Percentiles rank a stretch among this genome's conserved stretches.
Conservation (phyloP, 2,329 filamentous ascomycete species). For the Epichloe coenophiala region DNA sequence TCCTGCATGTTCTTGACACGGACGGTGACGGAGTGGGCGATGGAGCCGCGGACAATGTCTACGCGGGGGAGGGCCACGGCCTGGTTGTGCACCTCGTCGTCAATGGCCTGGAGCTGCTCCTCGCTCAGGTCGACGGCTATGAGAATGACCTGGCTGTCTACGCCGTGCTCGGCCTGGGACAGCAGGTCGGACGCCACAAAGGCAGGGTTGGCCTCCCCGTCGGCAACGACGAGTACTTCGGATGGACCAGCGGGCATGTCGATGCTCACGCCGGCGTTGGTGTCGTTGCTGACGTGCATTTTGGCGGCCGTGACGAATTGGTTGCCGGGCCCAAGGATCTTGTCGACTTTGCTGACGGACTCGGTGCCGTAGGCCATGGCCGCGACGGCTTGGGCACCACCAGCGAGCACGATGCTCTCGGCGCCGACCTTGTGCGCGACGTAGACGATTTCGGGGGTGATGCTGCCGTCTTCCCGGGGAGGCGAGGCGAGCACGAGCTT, state of each 20-base stretch:
- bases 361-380: slow-evolving; percentile 97
- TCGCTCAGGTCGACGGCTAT: slow-evolving; percentile 73
- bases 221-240: slow-evolving; percentile 91
- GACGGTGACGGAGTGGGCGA: slow-evolving; percentile 84
- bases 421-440: slow-evolving; percentile 93
- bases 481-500: slow-evolving; percentile 90
- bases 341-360: slow-evolving; percentile 90
- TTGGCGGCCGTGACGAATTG: slow-evolving; percentile 98
- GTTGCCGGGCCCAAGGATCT: slow-evolving; percentile 94
- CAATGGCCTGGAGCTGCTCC: slow-evolving; percentile 63
- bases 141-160: slow-evolving; percentile 88
- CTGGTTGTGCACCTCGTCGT: slow-evolving; percentile 81
- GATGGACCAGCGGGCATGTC: slow-evolving; percentile 98
- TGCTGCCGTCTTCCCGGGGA: slow-evolving; percentile 73
- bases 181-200: slow-evolving; percentile 93
- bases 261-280: slow-evolving; percentile 85
- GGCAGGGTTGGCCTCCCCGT: slow-evolving; percentile 74
- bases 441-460: slow-evolving; percentile 92
- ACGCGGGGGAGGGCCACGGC: slow-evolving; percentile 78
- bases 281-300: slow-evolving; percentile 97
- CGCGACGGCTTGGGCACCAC: slow-evolving; percentile 88
- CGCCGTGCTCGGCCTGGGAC: slow-evolving; percentile 91
- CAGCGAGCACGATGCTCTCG: slow-evolving; percentile 88
- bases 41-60: slow-evolving; percentile 82
- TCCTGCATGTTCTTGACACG: slow-evolving; percentile 56